Evolutionary conservation across 176 grass and related monocot genomes (phyloP).

Genomic region (Calamus simplicifolius): DNA sequence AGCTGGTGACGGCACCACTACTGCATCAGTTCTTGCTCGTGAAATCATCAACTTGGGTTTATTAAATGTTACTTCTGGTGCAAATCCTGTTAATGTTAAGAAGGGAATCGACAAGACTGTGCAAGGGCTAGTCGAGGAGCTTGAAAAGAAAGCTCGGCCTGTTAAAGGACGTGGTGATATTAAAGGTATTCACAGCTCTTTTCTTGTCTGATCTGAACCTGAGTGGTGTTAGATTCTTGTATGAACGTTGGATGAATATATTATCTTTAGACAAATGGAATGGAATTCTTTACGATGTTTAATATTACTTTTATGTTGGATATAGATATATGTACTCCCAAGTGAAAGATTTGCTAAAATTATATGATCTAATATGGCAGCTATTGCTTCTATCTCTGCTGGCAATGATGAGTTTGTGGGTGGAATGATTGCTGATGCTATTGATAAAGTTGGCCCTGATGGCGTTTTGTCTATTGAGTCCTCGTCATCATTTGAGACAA

Average conservation of each 20-base stretch:
- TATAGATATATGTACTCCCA: too few relatives aligned
- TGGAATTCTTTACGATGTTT: too few relatives aligned
- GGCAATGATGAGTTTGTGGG: neutral
- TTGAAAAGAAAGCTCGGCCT: constrained; percentile 5
- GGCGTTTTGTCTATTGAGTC: too few relatives aligned
- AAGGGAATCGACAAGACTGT: constrained; percentile 12
- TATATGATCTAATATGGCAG: neutral
- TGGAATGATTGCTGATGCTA: too few relatives aligned
- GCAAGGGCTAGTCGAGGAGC: constrained; percentile 3
- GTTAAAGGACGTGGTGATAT: constrained; percentile 3
- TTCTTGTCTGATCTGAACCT: neutral
- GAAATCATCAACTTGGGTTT: constrained; percentile 2
- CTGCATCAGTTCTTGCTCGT: constrained; percentile 1
- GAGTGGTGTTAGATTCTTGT: too few relatives aligned
- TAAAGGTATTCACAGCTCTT: neutral
- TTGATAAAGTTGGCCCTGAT: too few relatives aligned
- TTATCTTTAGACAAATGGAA: too few relatives aligned
- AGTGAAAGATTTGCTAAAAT: too few relatives aligned
- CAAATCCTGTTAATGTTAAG: constrained; percentile 7
- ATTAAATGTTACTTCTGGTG: constrained; percentile 4
- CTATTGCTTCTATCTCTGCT: constrained; percentile 1
- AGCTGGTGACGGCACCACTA: too few relatives aligned
- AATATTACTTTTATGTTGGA: too few relatives aligned
- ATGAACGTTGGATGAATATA: too few relatives aligned
- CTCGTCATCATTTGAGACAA: too few relatives aligned